Evolutionary conservation across 1,139 yeast genomes (phyloP), one percentile per base, ranked within the genome.

Genomic region (Zygotorulaspora mrakii): DNA sequence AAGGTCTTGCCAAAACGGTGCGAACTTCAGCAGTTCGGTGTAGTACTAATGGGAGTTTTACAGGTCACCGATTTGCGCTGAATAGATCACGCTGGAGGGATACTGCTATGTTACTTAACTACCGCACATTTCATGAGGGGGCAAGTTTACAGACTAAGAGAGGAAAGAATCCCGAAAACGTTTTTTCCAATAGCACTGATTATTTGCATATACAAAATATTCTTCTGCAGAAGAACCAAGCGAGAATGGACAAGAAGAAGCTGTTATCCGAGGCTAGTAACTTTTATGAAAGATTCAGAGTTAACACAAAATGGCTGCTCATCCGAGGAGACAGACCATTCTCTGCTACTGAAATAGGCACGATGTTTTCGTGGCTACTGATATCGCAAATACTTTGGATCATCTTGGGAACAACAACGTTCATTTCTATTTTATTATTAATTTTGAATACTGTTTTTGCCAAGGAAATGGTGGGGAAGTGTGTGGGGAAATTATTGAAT

Each of bases 361-460:
- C 84, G 0, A 66, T 79, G 52, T 73, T 76, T 31, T 76, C 64
- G 3, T 59, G 64, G 64, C 34, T 59, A 12, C 47, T 59, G 5
- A 38, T 59, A 16, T 59, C 64, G 8, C 64, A 59, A 20, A 39
- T 43, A 13, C 53, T 76, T 14, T 79, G 84, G 84, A 59, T 79
- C n/a, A 59, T 77, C 0, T 56, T 78, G 33, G 83, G 84, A 2
- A 79, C 85, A 2, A 79, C 85, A 1, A 79, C 84, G 0, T 78
- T 79, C 54, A 77, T 77, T 2, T 70, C 81, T 23, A 67, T 73
- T 21, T 54, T 74, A 5, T 65, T 78, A 61, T 71, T 76, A 49
- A 70, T 74, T 0, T 55, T 76, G 2, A 66, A 67, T 39, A 65
- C 70, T 2, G 57, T 66, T 4, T 64, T 66, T 44, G 69, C 69